Evolutionary conservation across 805 yeast species (phyloP), one percentile per base, ranked within the genome.

Genomic region (Starmera dryadoides): DNA sequence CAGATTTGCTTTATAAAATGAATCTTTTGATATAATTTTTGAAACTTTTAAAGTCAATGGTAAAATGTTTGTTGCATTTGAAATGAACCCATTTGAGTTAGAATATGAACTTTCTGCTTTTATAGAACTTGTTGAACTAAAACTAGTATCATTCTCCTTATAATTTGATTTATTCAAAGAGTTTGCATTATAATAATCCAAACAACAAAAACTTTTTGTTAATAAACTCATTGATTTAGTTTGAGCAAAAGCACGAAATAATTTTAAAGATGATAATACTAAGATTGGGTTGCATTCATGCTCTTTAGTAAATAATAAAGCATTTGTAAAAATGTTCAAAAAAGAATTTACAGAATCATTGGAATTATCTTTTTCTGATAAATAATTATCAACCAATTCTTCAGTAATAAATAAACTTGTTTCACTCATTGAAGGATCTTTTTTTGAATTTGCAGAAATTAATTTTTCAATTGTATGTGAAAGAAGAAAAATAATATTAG

Each of bases 401-500:
- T 38, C 34, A 8, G 23, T 12, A 21, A 38, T 29, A 14, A 33
- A 38, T 17, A 15, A 19, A 10, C 22, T 29, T 15, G 35, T 33
- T 15, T 33, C 21, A 16, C 6, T 15, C 7, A 14, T 33, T 23
- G 17, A 17, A 4, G 9, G 9, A 17, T 25, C 28, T 14, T 18
- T n/a, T 18, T 35, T 26, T n/a, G n/a, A n/a, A 22, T 11, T 19
- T 12, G 2, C 6, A 4, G 39, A 25, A 8, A 37, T n/a, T 5
- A 29, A 12, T n/a, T 36, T n/a, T 15, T 36, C 42, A 29, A 49
- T 30, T 3, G 42, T 37, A 33, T 42, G 32, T 0, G 46, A 31
- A 16, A 49, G 30, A 6, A 49, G 26, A 10, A 36, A 31, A 10
- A 49, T 30, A 11, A 35, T 37, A 18, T 36, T 42, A 18, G 26